These are phyloP conservation scores for Pontederia crassipes DNA, from an alignment of 176 grass and related monocot species.

Conservation along the genomic window DNA sequence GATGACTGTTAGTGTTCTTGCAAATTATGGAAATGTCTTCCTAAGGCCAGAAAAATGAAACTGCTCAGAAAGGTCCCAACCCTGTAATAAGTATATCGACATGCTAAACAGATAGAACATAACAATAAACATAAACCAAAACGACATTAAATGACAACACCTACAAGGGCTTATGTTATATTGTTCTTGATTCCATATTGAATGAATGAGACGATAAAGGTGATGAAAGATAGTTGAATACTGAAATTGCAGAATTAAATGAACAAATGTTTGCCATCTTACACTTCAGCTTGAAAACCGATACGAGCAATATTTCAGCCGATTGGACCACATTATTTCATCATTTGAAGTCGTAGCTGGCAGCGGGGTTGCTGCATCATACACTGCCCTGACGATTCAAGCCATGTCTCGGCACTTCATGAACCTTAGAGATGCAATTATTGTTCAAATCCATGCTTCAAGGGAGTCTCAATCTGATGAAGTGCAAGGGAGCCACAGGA, in stretches of 20 bases:
- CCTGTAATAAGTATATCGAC: no score
- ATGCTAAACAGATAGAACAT: no score
- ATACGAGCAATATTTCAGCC: constrained; percentile 62
- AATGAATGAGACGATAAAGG: background rate
- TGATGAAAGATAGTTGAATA: background rate
- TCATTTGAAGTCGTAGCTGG: constrained; percentile 65
- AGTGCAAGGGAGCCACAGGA: background rate
- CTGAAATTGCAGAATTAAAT: background rate
- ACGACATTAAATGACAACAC: background rate
- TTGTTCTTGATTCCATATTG: background rate
- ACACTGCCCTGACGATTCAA: constrained; percentile 72
- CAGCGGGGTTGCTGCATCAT: constrained; percentile 37
- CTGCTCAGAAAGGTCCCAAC: no score
- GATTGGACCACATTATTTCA: constrained; percentile 51
- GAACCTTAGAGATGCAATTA: constrained; percentile 63
- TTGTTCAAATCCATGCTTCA: constrained; percentile 29
- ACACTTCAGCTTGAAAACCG: constrained; percentile 62
- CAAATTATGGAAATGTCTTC: no score
- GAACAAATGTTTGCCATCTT: background rate
- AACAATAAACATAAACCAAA: background rate
- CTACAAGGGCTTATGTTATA: background rate
- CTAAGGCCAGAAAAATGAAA: no score
- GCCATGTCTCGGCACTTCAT: constrained; percentile 83
- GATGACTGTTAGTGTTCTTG: no score
- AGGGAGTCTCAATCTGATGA: background rate